Conservation (phyloP, 192 early-diverging fungal species). For the Backusella macrospora region DNA sequence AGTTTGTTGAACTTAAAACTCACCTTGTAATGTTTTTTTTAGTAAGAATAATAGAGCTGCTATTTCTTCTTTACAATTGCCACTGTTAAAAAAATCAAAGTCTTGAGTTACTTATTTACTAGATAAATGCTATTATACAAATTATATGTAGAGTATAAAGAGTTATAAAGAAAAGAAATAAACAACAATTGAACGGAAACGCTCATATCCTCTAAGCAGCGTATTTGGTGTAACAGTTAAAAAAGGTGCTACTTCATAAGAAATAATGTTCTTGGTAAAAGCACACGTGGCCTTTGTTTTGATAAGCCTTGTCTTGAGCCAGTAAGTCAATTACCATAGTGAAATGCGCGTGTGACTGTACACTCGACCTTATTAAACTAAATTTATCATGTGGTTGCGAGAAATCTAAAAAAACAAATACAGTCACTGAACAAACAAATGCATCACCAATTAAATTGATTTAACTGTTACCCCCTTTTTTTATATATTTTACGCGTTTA, state of each 20-base stretch:
- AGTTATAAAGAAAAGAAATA: background rate
- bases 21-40: background rate
- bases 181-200: background rate
- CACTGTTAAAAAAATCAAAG: background rate
- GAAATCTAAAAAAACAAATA: too few species aligned
- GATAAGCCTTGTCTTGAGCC: background rate
- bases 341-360: slow-evolving; percentile 13
- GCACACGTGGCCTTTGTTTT: background rate
- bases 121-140: background rate
- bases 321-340: background rate
- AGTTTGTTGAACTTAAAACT: slow-evolving; percentile 10
- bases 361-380: background rate
- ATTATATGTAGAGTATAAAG: background rate
- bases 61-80: background rate
- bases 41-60: background rate
- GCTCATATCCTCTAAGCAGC: background rate
- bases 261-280: background rate
- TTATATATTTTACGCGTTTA: too few species aligned
- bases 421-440: too few species aligned
- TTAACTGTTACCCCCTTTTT: too few species aligned
- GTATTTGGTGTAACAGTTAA: background rate
- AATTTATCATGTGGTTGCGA: too few species aligned
- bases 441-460: too few species aligned
- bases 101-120: background rate
- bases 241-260: background rate